A percentile compares a stretch with the other conserved stretches of the same genome.
phyloP scores from a whole-genome alignment of 2,329 filamentous ascomycete species.

The Cryphonectria japonica region DNA sequence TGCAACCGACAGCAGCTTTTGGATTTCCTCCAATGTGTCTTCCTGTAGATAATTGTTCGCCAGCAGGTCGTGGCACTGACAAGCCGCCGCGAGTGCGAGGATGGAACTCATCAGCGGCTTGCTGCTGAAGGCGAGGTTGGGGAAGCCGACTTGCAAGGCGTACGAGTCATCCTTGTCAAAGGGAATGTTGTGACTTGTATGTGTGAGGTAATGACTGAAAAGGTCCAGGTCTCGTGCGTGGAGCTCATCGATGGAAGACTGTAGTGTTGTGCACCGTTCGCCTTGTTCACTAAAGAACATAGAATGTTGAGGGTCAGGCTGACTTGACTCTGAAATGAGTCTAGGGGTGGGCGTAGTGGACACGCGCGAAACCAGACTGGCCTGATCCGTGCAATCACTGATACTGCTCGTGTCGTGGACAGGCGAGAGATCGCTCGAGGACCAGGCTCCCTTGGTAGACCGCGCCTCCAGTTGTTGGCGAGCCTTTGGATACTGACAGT shows the following conservation, averaged over 20 bases:
- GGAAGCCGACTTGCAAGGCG: slow-evolving; percentile 46
- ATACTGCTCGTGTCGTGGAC: not conserved
- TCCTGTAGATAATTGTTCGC: slow-evolving; percentile 5
- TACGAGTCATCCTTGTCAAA: slow-evolving; percentile 45
- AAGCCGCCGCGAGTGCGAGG: slow-evolving; percentile 46
- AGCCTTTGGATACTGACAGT: slow-evolving; percentile 50
- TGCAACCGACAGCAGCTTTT: slow-evolving; percentile 39
- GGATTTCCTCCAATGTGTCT: slow-evolving; percentile 28
- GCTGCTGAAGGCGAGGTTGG: slow-evolving; percentile 45
- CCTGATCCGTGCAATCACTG: not conserved
- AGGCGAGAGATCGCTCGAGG: not conserved
- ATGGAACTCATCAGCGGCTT: slow-evolving; percentile 47
- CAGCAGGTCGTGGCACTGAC: slow-evolving; percentile 43
- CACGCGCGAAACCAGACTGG: not conserved
- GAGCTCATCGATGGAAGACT: not conserved
- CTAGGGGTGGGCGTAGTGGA: not conserved
- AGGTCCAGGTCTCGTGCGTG: slow-evolving; percentile 40
- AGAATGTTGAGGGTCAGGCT: too few relatives aligned
- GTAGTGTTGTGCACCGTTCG: not conserved
- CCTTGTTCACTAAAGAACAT: not conserved
- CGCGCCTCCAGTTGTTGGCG: not conserved
- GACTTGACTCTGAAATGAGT: not conserved
- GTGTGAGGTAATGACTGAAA: slow-evolving; percentile 46
- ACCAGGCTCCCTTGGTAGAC: not conserved
- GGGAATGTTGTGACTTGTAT: slow-evolving; percentile 44